Conservation (phyloP, 1,284 basidiomycete species). For the Puccinia triticina region DNA sequence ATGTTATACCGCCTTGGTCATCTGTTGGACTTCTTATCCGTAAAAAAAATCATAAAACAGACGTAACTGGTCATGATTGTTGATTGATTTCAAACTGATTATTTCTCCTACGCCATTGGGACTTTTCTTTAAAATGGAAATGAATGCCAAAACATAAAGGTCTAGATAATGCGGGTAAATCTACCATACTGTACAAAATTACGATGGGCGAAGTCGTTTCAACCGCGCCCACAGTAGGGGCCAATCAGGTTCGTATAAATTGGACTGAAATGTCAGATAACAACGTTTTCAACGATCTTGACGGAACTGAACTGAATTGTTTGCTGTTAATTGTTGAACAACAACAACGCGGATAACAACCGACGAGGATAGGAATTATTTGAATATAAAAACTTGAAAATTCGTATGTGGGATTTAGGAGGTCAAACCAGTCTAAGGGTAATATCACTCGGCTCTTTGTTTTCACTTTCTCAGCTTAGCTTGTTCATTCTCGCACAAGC, state of each 20-base stretch:
- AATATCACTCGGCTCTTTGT: slow-evolving; percentile 5
- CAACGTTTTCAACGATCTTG: background rate
- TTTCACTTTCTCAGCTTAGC: background rate
- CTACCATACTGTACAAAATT: slow-evolving; percentile 64
- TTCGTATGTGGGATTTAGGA: slow-evolving; percentile 64
- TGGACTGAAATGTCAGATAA: background rate
- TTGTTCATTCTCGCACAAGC: background rate
- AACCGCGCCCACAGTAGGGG: slow-evolving; percentile 64
- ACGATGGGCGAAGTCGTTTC: slow-evolving; percentile 65
- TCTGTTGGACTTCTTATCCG: slow-evolving; percentile 32
- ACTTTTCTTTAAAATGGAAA: background rate
- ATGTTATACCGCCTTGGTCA: background rate
- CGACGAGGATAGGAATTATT: slow-evolving; percentile 56
- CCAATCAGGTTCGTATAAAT: slow-evolving; percentile 58
- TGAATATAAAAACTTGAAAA: slow-evolving; percentile 64
- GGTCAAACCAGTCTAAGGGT: slow-evolving; percentile 63
- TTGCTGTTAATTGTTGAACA: no score
- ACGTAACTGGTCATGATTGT: background rate
- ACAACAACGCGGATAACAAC: background rate
- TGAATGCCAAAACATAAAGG: slow-evolving; percentile 5
- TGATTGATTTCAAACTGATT: no score
- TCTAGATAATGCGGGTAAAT: slow-evolving; percentile 65
- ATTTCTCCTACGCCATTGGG: no score
- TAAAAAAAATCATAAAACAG: background rate
- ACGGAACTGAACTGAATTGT: background rate